Base-by-base conservation (phyloP, 768 basidiomycete species). In the Lyophyllum shimeji region DNA sequence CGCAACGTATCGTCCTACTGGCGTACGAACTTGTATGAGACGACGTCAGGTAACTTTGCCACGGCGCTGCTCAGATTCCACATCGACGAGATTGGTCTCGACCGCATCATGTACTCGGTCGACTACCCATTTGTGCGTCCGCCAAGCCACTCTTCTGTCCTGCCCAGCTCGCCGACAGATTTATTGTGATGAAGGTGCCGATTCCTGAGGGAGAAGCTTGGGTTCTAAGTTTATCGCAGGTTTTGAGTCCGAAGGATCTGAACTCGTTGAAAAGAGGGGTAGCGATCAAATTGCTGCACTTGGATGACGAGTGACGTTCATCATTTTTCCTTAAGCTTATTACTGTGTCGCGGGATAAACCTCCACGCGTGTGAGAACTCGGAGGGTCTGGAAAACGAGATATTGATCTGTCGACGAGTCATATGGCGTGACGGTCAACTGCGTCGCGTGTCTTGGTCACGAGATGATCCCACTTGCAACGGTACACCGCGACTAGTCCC, bases 41-140 rank as follows among this genome's bases (percentile, higher is more conserved):
- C 75, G 0, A 69, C 71, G 0, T 74, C 75, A 12, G 75, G 75
- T 1, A 75, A 76, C 53, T 76, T 78, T 50, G 72, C 71, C 2
- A 75, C 76, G 1, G 52, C 62, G 20, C 68, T 78, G 11, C 63
- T 76, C 13, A 50, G 74, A 34, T 76, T 77, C 55, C 76, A 78
- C 51, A 69, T 66, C 15, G 52, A 62, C 15, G 65, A 75, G 53
- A 76, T 78, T 55, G 76, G 75, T 12, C 55, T 77, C 23, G 66
- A 73, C 55, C 65, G 70, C 24, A 77, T 78, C 15, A 57, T 78
- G 68, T 76, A 71, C 57, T 78, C 76, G 5, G 70, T 76, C 39
- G 71, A 72, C 50, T 74, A 73, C 60, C 71, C 70, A 2, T 73
- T 67, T 55, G 70, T 75, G 39, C 52, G 69, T 56, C 11, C 29